Evolutionary conservation across 257 asterid species (phyloP).

Genomic region (Nicotiana attenuata): DNA sequence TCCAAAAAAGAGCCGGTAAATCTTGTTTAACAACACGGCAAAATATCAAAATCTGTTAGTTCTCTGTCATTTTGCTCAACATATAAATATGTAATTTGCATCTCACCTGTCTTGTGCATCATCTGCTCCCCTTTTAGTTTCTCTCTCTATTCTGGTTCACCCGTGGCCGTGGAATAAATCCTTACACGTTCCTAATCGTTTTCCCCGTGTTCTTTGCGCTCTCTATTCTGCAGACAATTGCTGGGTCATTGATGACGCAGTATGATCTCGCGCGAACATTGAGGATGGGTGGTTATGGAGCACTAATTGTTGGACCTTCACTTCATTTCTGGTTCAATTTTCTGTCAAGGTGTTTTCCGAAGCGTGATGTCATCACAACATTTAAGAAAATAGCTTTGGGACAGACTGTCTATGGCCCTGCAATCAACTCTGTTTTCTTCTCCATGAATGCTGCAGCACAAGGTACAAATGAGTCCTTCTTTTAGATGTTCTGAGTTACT

Average conservation of each 20-base stretch:
- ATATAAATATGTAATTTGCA: background rate
- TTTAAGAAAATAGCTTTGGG: constrained; percentile 77
- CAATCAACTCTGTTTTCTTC: constrained; percentile 68
- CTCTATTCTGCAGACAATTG: constrained; percentile 26
- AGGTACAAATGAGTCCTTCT: constrained; percentile 35
- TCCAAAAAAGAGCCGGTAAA: background rate
- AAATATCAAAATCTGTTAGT: background rate
- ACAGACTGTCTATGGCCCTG: constrained; percentile 72
- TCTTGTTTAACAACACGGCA: background rate
- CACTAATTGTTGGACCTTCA: constrained; percentile 48
- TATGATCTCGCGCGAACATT: constrained; percentile 44
- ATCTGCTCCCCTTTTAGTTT: background rate
- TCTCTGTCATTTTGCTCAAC: background rate
- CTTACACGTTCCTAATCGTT: background rate
- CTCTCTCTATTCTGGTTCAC: background rate
- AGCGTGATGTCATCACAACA: constrained; percentile 62
- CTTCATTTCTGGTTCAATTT: constrained; percentile 60
- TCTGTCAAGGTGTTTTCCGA: constrained; percentile 50
- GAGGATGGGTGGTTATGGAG: constrained; percentile 59
- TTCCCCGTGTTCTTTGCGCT: background rate
- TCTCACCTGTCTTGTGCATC: background rate
- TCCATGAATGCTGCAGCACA: constrained; percentile 78
- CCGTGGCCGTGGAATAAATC: background rate
- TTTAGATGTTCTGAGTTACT: background rate
- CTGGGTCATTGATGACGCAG: constrained; percentile 26